Conservation (phyloP, 768 basidiomycete species). For the Podaxis sp. region DNA sequence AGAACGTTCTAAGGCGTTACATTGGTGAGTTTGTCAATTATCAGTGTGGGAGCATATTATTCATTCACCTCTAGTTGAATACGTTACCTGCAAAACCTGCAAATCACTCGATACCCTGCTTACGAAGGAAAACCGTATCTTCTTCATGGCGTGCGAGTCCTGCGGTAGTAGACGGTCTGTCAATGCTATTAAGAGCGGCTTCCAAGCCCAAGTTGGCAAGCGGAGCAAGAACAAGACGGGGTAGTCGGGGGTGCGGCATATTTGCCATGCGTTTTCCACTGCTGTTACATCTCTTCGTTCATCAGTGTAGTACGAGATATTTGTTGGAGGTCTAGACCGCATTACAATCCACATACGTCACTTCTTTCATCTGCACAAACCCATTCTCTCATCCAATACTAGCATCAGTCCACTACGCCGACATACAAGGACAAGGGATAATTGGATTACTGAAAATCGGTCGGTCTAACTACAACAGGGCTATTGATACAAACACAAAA, state of each 20-base stretch:
- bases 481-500: conserved; percentile 11
- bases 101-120: conserved; percentile 97
- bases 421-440: not conserved
- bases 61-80: conserved; percentile 68
- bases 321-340: not conserved
- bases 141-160: conserved; percentile 94
- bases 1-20: conserved; percentile 94
- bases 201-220: conserved; percentile 93
- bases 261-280: not conserved
- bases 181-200: conserved; percentile 97
- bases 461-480: not conserved
- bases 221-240: conserved; percentile 81
- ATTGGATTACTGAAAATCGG: not conserved
- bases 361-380: not conserved
- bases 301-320: not conserved
- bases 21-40: conserved; percentile 64
- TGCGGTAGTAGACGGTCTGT: conserved; percentile 91
- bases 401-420: not conserved
- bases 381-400: not conserved
- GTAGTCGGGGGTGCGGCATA: conserved; percentile 25
- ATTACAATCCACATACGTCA: not conserved
- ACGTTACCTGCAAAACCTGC: conserved; percentile 99
- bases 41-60: not conserved
- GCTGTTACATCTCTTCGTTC: not conserved
- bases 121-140: conserved; percentile 97